Evolutionary conservation across 2,329 filamentous ascomycete species (phyloP).

Genomic region (Dothistroma pini): DNA sequence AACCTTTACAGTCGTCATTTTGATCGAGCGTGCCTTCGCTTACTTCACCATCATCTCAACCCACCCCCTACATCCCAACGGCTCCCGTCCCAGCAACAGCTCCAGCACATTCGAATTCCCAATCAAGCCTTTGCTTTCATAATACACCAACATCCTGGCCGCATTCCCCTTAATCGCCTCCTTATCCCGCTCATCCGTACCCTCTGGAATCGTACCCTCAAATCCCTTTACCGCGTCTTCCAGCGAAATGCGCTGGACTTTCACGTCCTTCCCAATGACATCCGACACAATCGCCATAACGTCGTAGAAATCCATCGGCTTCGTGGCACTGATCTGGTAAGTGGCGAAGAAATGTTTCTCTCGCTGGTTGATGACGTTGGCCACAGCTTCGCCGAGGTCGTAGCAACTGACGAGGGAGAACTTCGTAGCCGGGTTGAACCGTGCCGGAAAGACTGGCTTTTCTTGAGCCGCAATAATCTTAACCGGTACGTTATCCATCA

Average conservation of each 20-base stretch:
- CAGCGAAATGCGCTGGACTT: conserved; percentile 19
- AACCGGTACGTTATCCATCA: conserved; percentile 35
- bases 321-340: conserved; percentile 28
- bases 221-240: conserved; percentile 21
- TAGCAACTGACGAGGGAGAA: conserved; percentile 30
- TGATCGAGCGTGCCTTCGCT: no score
- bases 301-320: conserved; percentile 20
- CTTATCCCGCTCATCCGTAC: neutral
- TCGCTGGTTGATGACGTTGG: conserved; percentile 24
- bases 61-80: conserved; percentile 18
- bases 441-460: conserved; percentile 20
- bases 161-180: neutral
- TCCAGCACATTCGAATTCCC: conserved; percentile 24
- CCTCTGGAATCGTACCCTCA: conserved; percentile 13
- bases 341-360: conserved; percentile 31
- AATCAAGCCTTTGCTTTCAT: conserved; percentile 21
- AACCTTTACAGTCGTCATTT: no score
- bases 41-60: neutral
- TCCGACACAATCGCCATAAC: conserved; percentile 20
- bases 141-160: conserved; percentile 16
- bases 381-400: conserved; percentile 30
- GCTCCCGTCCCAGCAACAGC: conserved; percentile 20
- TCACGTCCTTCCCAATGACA: conserved; percentile 29
- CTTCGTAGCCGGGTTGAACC: conserved; percentile 23
- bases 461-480: conserved; percentile 22